Conservation (phyloP, 345 rosid genomes). For the Lepidium aucheri region DNA sequence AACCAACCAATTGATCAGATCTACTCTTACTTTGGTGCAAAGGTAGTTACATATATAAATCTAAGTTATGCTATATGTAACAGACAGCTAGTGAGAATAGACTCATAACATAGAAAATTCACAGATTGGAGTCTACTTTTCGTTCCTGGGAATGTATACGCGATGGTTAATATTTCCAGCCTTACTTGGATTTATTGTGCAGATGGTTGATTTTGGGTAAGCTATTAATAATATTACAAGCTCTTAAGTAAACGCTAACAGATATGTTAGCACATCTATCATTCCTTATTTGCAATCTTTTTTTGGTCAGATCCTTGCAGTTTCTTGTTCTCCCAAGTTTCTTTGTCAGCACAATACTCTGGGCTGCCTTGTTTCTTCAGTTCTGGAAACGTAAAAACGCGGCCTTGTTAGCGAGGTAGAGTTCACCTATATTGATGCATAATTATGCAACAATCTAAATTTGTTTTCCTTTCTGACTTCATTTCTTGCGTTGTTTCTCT, state of each 20-base stretch:
- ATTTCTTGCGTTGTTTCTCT: background rate
- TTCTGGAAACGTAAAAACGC: constrained; percentile 94
- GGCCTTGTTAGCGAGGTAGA: constrained; percentile 68
- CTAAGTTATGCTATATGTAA: background rate
- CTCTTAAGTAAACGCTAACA: background rate
- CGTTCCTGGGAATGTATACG: constrained; percentile 89
- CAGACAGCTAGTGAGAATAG: background rate
- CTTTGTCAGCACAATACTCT: constrained; percentile 57
- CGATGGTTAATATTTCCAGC: constrained; percentile 85
- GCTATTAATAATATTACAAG: background rate
- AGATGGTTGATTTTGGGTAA: constrained; percentile 75
- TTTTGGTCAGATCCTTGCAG: constrained; percentile 56
- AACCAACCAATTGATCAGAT: constrained; percentile 77
- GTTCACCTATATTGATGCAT: background rate
- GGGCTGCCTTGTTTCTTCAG: constrained; percentile 91
- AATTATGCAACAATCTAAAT: background rate
- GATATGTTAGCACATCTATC: background rate
- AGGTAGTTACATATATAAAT: constrained; percentile 36
- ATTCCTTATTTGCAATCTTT: constrained; percentile 3
- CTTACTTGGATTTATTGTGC: constrained; percentile 46
- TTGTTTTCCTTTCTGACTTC: background rate
- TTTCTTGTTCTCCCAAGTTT: constrained; percentile 62
- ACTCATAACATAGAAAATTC: constrained; percentile 11
- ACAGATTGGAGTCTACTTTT: constrained; percentile 80
- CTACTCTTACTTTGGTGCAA: constrained; percentile 76